phyloP scores from a whole-genome alignment of 2,329 filamentous ascomycete species.

The Phyllosticta citrichinensis region DNA sequence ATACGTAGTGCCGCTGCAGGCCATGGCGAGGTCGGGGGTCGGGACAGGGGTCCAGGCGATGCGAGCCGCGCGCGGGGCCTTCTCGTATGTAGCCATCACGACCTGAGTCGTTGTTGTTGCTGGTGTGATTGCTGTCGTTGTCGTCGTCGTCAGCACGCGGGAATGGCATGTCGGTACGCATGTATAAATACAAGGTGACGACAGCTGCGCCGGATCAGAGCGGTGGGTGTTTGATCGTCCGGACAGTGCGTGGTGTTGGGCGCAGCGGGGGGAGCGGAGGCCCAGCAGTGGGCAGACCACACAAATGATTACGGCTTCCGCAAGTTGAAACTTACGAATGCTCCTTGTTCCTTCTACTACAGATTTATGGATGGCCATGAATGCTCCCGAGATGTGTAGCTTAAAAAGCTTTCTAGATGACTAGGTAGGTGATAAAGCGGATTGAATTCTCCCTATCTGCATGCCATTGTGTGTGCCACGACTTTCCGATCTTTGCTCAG shows the following conservation, averaged over 20 bases:
- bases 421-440: too few relatives aligned
- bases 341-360: too few relatives aligned
- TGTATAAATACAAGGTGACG: not conserved
- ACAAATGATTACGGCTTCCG: too few relatives aligned
- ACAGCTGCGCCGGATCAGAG: not conserved
- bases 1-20: not conserved
- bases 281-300: not conserved
- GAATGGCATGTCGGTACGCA: not conserved
- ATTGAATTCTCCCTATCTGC: too few relatives aligned
- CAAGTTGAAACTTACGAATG: too few relatives aligned
- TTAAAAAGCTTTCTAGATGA: too few relatives aligned
- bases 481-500: not conserved
- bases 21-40: not conserved
- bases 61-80: not conserved
- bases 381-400: too few relatives aligned
- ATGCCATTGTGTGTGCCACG: too few relatives aligned
- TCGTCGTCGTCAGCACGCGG: not conserved
- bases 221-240: slow-evolving; percentile 9
- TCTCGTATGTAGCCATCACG: not conserved
- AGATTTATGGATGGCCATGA: too few relatives aligned
- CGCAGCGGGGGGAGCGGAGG: not conserved
- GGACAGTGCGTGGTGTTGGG: slow-evolving; percentile 1
- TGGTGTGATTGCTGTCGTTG: not conserved
- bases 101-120: not conserved
- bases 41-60: not conserved